Conservation (phyloP, 805 yeast genomes). For the Yamadazyma sp. region DNA sequence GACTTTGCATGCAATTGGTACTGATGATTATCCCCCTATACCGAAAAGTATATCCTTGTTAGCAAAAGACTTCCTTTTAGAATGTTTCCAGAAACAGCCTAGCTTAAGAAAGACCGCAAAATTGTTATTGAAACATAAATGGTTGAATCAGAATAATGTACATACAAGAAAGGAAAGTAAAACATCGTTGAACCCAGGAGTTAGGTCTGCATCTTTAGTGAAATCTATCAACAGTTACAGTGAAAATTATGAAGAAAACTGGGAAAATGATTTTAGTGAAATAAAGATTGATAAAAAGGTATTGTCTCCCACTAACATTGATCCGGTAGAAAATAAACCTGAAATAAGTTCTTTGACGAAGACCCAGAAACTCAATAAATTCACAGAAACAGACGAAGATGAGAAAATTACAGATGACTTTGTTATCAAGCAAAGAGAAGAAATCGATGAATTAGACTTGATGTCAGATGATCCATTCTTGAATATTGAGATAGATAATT, state of each 20-base stretch:
- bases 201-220: conserved; percentile 3
- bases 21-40: conserved; percentile 66
- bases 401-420: neutral
- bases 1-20: conserved; percentile 79
- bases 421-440: conserved; percentile 16
- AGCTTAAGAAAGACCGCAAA: conserved; percentile 53
- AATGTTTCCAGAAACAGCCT: conserved; percentile 74
- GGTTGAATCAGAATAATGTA: conserved; percentile 44
- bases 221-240: conserved; percentile 25
- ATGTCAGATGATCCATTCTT: conserved; percentile 32
- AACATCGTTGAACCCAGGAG: conserved; percentile 1
- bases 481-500: conserved; percentile 34
- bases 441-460: conserved; percentile 4
- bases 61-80: conserved; percentile 55
- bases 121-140: conserved; percentile 54
- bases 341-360: conserved; percentile 15
- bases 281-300: conserved; percentile 6
- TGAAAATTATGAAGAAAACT: conserved; percentile 31
- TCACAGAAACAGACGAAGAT: conserved; percentile 21
- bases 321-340: conserved; percentile 7
- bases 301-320: conserved; percentile 1
- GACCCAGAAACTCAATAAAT: conserved; percentile 28
- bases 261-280: conserved; percentile 32
- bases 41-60: conserved; percentile 49
- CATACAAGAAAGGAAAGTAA: conserved; percentile 1